Percentiles rank a stretch among this genome's conserved stretches.
These are phyloP conservation scores for Backusella psychrophila DNA, from an alignment of 192 early-diverging fungal species.

Conservation along the genomic window DNA sequence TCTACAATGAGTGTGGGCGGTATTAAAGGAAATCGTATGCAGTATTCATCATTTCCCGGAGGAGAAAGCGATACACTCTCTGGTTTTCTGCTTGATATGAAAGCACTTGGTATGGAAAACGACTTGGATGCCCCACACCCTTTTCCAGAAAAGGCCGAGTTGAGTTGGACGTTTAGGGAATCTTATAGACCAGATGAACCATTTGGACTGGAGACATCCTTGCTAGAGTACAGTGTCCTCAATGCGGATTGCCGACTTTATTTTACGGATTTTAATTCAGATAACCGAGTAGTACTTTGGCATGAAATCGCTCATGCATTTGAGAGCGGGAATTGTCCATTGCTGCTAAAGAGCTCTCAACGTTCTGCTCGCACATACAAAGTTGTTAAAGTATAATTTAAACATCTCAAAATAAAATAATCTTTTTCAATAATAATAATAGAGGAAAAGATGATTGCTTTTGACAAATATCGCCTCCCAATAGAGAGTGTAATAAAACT, in stretches of 20 bases:
- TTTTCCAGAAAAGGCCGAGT: conserved; percentile 30
- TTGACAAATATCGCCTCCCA: too few relatives aligned
- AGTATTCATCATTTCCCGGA: conserved; percentile 35
- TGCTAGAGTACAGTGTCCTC: conserved; percentile 28
- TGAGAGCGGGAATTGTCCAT: conserved; percentile 18
- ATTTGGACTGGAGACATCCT: conserved; percentile 16
- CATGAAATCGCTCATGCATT: conserved; percentile 22
- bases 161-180: conserved; percentile 36
- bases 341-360: not conserved
- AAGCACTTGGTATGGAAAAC: conserved; percentile 15
- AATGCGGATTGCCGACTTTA: conserved; percentile 31
- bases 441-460: too few relatives aligned
- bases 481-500: too few relatives aligned
- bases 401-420: too few relatives aligned
- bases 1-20: conserved; percentile 27
- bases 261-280: conserved; percentile 28
- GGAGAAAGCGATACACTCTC: conserved; percentile 33
- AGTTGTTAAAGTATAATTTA: not conserved
- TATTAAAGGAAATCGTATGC: conserved; percentile 32
- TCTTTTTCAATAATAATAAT: too few relatives aligned
- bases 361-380: not conserved
- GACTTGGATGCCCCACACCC: conserved; percentile 21
- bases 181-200: conserved; percentile 18
- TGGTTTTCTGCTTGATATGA: conserved; percentile 22
- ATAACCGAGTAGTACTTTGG: conserved; percentile 21